Evolutionary conservation across 768 basidiomycete genomes (phyloP).

Genomic region (Tylopilus intermedius): DNA sequence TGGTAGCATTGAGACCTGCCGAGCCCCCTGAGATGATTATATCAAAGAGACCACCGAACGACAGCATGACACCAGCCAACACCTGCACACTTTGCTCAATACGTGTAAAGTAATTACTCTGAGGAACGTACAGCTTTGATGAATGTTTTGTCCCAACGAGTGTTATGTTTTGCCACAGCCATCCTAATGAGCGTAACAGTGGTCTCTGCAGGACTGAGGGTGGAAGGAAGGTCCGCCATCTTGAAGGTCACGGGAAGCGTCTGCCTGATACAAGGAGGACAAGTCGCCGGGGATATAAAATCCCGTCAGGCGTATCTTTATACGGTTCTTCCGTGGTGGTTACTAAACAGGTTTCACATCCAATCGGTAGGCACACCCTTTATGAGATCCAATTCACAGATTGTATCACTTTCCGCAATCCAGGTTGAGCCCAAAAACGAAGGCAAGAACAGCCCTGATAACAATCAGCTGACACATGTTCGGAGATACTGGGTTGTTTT

Average conservation of each 20-base stretch:
- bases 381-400: not conserved
- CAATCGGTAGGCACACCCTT: not conserved
- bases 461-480: not conserved
- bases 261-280: conserved; percentile 3
- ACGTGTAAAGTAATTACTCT: not conserved
- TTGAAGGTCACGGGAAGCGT: conserved; percentile 1
- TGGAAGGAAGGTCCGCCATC: conserved; percentile 34
- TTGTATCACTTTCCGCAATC: not conserved
- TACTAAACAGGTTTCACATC: conserved; percentile 10
- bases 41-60: conserved; percentile 65
- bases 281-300: not conserved
- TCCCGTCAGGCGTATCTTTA: conserved; percentile 14
- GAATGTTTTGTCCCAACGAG: conserved; percentile 56
- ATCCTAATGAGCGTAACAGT: conserved; percentile 52
- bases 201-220: conserved; percentile 56
- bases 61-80: conserved; percentile 66
- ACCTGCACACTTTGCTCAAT: conserved; percentile 36
- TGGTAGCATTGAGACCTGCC: conserved; percentile 40
- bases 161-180: conserved; percentile 59
- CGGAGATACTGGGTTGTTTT: not conserved
- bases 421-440: not conserved
- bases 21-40: conserved; percentile 61
- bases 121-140: conserved; percentile 58
- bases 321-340: conserved; percentile 1
- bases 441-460: not conserved